A percentile compares a stretch with the other conserved stretches of the same genome.
These are phyloP conservation scores for Didymella pomorum DNA, from an alignment of 2,329 filamentous ascomycete species.

Conservation along the genomic window DNA sequence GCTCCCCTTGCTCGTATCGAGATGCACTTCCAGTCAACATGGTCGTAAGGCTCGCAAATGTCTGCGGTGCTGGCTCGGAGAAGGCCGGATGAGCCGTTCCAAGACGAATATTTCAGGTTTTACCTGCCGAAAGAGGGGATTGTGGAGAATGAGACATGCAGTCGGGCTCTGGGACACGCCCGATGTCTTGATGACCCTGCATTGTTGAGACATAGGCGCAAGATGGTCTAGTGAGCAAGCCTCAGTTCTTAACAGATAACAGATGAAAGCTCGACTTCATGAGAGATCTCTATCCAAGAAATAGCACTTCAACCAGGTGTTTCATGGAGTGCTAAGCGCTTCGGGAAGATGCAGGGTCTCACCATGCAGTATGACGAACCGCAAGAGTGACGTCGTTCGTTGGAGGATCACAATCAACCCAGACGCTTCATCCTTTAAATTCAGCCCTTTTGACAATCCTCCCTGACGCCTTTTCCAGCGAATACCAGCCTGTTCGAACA, in stretches of 20 bases:
- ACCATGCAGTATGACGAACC: conserved; percentile 43
- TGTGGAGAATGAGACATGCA: conserved; percentile 15
- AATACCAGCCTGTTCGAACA: conserved; percentile 38
- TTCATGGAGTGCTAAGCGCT: conserved; percentile 1
- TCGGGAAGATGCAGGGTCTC: conserved; percentile 27
- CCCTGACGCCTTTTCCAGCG: conserved; percentile 20
- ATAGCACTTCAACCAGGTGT: neutral
- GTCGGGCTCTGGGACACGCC: neutral
- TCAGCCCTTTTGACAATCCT: conserved; percentile 26
- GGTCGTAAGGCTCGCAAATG: neutral
- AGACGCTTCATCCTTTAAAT: conserved; percentile 29
- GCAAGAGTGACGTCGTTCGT: conserved; percentile 35
- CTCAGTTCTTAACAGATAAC: neutral
- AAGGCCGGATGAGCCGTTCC: conserved; percentile 27
- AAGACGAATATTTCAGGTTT: conserved; percentile 27
- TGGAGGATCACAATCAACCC: conserved; percentile 28
- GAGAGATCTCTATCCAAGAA: neutral
- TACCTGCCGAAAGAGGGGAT: conserved; percentile 20
- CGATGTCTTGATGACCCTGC: neutral
- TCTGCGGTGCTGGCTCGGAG: conserved; percentile 25
- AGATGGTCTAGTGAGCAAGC: neutral
- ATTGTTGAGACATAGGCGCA: neutral
- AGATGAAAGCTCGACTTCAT: neutral
- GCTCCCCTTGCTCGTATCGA: neutral
- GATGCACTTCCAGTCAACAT: neutral